phyloP scores from a whole-genome alignment of 2,329 filamentous ascomycete genomes.

The Venturia oleaginea region DNA sequence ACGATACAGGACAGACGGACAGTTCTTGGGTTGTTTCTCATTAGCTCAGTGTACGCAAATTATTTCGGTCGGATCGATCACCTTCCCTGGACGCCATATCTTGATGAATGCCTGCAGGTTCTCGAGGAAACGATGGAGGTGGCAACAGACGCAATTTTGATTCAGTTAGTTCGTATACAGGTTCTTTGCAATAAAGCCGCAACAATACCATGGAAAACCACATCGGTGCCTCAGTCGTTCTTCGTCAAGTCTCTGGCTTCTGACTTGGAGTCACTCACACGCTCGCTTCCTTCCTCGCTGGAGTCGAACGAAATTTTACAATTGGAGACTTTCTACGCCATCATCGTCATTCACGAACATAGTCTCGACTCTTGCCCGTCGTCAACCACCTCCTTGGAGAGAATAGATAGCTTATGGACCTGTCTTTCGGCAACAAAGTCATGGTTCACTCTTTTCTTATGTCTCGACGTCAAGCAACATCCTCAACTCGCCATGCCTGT shows the following conservation, averaged over 20 bases:
- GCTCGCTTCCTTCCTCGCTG: not conserved
- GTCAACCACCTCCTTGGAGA: constrained; percentile 14
- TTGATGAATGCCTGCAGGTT: constrained; percentile 47
- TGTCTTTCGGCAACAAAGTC: constrained; percentile 7
- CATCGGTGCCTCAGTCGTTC: constrained; percentile 17
- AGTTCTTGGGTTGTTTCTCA: constrained; percentile 39
- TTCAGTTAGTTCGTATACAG: constrained; percentile 30
- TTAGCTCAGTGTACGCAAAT: constrained; percentile 31
- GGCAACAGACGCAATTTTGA: constrained; percentile 42
- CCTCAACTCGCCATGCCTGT: constrained; percentile 27
- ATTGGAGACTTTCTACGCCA: not conserved
- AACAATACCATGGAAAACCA: constrained; percentile 17
- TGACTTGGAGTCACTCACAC: constrained; percentile 8
- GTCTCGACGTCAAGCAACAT: constrained; percentile 18
- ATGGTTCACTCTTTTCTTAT: constrained; percentile 7
- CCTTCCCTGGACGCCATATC: constrained; percentile 48
- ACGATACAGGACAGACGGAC: constrained; percentile 44
- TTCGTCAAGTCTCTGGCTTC: not conserved
- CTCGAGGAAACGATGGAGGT: constrained; percentile 40
- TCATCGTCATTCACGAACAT: constrained; percentile 8
- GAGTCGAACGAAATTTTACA: constrained; percentile 6
- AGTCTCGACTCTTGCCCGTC: constrained; percentile 17
- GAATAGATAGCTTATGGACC: constrained; percentile 3
- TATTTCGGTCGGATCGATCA: constrained; percentile 41
- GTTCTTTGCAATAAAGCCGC: constrained; percentile 20